Base-by-base conservation (phyloP, 225 moss, liverwort and hornwort species). In the Marchantia polymorpha region DNA sequence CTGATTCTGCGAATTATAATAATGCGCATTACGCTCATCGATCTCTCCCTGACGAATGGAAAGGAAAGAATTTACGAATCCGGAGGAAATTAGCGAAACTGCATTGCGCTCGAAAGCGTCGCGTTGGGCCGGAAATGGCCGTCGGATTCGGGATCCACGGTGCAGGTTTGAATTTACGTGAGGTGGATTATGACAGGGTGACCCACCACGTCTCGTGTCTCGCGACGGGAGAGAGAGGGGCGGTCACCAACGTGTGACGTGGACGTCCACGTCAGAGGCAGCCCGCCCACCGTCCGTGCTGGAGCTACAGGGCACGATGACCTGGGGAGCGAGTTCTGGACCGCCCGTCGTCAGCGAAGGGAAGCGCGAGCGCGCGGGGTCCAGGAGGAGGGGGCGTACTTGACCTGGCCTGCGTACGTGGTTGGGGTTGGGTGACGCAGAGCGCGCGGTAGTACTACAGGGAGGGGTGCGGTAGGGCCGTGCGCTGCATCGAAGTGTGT, bases 271-370 rank as follows among this genome's bases (percentile, higher is more conserved):
- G 22, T 1, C 22, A 5, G 23, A 4, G 29, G 67, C 30, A 12
- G 16, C 67, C 30, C 8, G 14, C 14, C 67, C 14, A 25, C 27
- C 67, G 67, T 67, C 67, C 67, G 12, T 30, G 6, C 67, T 67
- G 67, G 67, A 17, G 67, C 29, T 29, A 31, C 67, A 67, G 30
- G 29, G 30, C 67, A 67, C 67, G 67, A 67, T 29, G 67, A 67
- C 67, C 14, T 29, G 67, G 0, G 30, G 3, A 27, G 61, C 23
- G 22, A 10, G 15, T 61, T 23, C 8, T 23, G n/a, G 61, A 61
- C 61, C n/a, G 61, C 15, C 61, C 23, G 61, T 61, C 61, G 17
- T 61, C 61, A 61, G 61, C 10, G 20, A 20, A 0, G 58, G 9
- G 58, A 20, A 58, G 58, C 14, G 58, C 20, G 16, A 14, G 16